Evolutionary conservation across 1,284 basidiomycete genomes (phyloP), one percentile per base, ranked within the genome.

Genomic region (Mycosarcoma maydis): DNA sequence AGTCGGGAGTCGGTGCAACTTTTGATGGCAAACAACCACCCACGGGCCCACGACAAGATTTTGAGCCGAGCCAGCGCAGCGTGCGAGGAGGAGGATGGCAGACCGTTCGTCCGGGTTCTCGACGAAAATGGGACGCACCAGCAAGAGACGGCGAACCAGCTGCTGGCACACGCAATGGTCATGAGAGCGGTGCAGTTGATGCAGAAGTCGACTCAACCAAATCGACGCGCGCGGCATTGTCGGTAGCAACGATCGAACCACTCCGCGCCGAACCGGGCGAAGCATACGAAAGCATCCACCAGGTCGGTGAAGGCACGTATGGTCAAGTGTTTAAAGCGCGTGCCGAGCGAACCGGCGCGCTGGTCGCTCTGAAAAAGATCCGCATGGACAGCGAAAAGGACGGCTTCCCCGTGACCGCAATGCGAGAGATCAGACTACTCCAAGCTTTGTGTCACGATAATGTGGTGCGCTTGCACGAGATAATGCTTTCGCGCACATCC

Each of bases 311-410:
- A 82, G 96, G 96, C 3, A 99, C 96, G 2, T 99, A 98, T 80
- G 96, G 96, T 16, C 97, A 99, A 82, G 96, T 99, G 0, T 99
- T 97, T 86, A 99, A 99, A 83, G 96, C 96, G 1, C 87, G 88
- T 47, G 94, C 94, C 70, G 88, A 87, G 11, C 85, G 89, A 32
- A 90, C 88, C 14, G 90, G 89, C 20, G 82, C 86, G 3, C 85
- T 90, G 57, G 94, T 98, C 24, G 96, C 96, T 4, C 84, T 99
- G 59, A 99, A 99, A 85, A 88, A 94, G 61, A 98, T 99, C 81
- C 88, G 94, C 41, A 98, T 98, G 95, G 96, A 99, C 82, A 87
- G 90, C 4, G 97, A 98, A 83, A 90, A 89, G 79, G 97, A 99
- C 80, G 96, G 96, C 0, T 98, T 99, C 83, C 97, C 96, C 16